Percentiles rank a stretch among this genome's conserved stretches.
These are phyloP conservation scores for Phytophthora idaei DNA, from an alignment of 352 stramenopile genomes.

Conservation along the genomic window DNA sequence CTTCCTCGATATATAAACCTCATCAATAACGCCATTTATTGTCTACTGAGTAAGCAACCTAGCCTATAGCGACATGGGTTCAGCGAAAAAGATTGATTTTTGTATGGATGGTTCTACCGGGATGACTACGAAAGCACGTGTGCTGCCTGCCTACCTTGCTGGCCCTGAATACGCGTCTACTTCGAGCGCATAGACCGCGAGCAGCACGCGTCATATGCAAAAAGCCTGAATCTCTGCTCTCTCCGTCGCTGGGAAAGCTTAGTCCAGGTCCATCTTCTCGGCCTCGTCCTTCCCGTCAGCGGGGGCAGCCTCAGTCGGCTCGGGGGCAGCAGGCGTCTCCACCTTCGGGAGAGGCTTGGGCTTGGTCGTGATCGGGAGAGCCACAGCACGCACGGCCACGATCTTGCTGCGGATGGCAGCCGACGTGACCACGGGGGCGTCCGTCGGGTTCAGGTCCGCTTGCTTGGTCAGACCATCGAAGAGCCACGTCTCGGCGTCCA, in stretches of 20 bases:
- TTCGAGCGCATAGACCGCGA: slow-evolving; percentile 25
- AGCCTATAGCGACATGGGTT: slow-evolving; percentile 4
- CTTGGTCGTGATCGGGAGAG: slow-evolving; percentile 97
- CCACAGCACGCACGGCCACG: slow-evolving; percentile 88
- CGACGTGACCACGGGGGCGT: slow-evolving; percentile 93
- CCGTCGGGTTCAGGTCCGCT: slow-evolving; percentile 78
- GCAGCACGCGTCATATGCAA: slow-evolving; percentile 36
- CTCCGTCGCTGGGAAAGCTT: slow-evolving; percentile 30
- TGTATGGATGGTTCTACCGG: slow-evolving; percentile 29
- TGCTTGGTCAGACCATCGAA: slow-evolving; percentile 97
- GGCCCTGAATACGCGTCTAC: slow-evolving; percentile 21
- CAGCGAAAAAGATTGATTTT: slow-evolving; percentile 26
- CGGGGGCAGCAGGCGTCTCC: slow-evolving; percentile 55
- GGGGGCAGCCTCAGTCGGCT: slow-evolving; percentile 46
- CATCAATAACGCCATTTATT: neutral
- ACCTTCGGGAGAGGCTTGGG: slow-evolving; percentile 91
- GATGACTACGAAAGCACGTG: slow-evolving; percentile 24
- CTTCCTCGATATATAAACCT: neutral
- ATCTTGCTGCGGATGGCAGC: slow-evolving; percentile 90
- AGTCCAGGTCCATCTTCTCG: slow-evolving; percentile 90
- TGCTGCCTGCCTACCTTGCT: slow-evolving; percentile 25
- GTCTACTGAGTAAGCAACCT: neutral
- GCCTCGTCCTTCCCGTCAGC: slow-evolving; percentile 48
- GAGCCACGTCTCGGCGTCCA: slow-evolving; percentile 94
- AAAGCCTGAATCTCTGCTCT: slow-evolving; percentile 22